Evolutionary conservation across 2,329 filamentous ascomycete species (phyloP), one percentile per base, ranked within the genome.

Genomic region (Fusarium siculi): DNA sequence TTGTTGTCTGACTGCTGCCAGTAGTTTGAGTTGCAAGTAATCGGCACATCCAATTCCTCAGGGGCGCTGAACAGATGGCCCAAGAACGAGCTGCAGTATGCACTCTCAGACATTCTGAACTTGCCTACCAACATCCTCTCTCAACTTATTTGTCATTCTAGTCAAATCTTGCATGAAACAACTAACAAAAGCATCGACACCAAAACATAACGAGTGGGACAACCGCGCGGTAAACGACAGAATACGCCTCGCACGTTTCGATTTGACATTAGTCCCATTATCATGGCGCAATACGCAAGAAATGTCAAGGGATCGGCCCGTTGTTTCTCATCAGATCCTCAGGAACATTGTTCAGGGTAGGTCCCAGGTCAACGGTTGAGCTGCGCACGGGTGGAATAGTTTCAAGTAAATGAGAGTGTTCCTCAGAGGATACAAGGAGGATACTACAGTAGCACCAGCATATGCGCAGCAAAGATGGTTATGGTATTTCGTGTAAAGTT

Each of bases 201-300:
- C 10, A 25, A 57, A 30, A 69, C 34, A 66, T 34, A 46, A 21
- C 14, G 39, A 54, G 54, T 44, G 61, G 54, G 23, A 37, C 36
- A 52, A 36, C 37, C 49, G 68, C 60, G 40, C 60, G 54, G 58
- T 47, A 57, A 46, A 53, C 39, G 40, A 25, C 14, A 37, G 40
- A 18, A 65, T 44, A 36, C 59, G 54, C 66, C 50, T 69, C 36
- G 15, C 34, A 46, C 19, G 43, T 70, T 69, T 59, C 66, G 23
- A 16, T 52, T 25, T 18, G 23, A 15, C 12, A 14, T 32, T 32
- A 25, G 39, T 25, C 32, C 40, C n/a, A 28, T 57, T 28, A 44
- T 23, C 30, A 57, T 36, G 30, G 54, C 37, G 32, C 46, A 49
- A 43, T 42, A 43, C 34, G 32, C 28, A 23, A 23, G 40, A 28